Base-by-base conservation (phyloP, 1,284 basidiomycete species). In the Pseudozyma sp. region DNA sequence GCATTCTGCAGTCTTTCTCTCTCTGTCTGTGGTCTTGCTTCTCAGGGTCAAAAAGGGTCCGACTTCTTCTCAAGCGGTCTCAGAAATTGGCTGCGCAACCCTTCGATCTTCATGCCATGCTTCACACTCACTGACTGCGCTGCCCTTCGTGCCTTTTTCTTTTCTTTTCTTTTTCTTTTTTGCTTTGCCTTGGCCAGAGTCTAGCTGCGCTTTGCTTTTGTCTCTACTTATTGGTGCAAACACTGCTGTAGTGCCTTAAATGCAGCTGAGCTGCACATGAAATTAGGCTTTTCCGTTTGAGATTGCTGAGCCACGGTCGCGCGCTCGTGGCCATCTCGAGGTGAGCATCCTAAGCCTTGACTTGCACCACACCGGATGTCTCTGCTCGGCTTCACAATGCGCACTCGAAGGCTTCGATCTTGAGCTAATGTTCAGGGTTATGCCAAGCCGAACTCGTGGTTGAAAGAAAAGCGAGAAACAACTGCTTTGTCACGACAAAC, bases 81-180 rank as follows among this genome's bases (percentile, higher is more conserved):
- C 35, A 56, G 54, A 10, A 19, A 16, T 9, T 10, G n/a, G 52
- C 59, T 56, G 53, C 43, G 42, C 53, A 51, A 31, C 25, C 31
- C 60, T 62, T 62, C 49, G 60, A 62, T 62, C 53, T 43, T 55
- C 11, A 36, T 55, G 53, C 53, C 53, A 52, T 31, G 25, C 25
- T 31, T 31, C 25, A 31, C 36, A 25, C n/a, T 52, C 12, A 13
- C 19, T 18, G 38, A 31, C 14, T 52, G 7, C 31, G 21, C 12
- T 44, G 38, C 19, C 16, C 47, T 12, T 14, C 1, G 34, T 21
- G 10, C 13, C 14, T 18, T 47, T 25, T 25, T 56, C 25, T 49
- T 38, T 4, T 35, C 5, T 12, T 14, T 49, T 40, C 14, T 48
- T 53, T 35, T n/a, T 44, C 35, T 25, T 35, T 1, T 39, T 31